Evolutionary conservation across 164 flowering plant species (phyloP).

Genomic region (Protea cynaroides): DNA sequence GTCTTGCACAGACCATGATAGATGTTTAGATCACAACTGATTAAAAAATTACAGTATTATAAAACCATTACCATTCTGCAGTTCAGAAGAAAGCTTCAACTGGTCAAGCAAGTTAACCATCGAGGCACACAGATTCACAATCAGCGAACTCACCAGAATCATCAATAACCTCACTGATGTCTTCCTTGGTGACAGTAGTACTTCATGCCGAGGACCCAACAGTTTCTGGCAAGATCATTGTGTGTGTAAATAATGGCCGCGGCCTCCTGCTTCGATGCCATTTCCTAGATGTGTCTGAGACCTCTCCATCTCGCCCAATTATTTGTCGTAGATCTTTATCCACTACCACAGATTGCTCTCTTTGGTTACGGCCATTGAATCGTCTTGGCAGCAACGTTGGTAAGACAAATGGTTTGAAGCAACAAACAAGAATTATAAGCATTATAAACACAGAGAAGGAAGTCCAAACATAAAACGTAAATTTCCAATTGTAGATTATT

Average conservation of each 20-base stretch:
- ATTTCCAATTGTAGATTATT: slow-evolving; percentile 58
- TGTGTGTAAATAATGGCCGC: slow-evolving; percentile 23
- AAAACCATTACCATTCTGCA: too few relatives aligned
- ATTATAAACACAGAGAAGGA: slow-evolving; percentile 40
- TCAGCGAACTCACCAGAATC: slow-evolving; percentile 12
- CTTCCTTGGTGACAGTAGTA: slow-evolving; percentile 19
- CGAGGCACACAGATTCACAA: slow-evolving; percentile 17
- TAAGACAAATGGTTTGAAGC: slow-evolving; percentile 40
- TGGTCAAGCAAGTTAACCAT: slow-evolving; percentile 3
- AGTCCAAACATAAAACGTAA: slow-evolving; percentile 72
- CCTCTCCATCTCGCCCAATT: slow-evolving; percentile 14
- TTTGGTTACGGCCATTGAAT: not conserved
- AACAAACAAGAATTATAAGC: slow-evolving; percentile 30
- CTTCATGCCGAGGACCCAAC: slow-evolving; percentile 41
- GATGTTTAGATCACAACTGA: too few relatives aligned
- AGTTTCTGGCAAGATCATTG: slow-evolving; percentile 7
- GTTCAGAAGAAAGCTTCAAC: too few relatives aligned
- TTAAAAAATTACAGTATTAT: too few relatives aligned
- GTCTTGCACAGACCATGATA: too few relatives aligned
- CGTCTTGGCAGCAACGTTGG: slow-evolving; percentile 13
- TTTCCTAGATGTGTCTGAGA: slow-evolving; percentile 35
- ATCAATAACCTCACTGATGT: slow-evolving; percentile 10
- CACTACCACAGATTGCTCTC: slow-evolving; percentile 1
- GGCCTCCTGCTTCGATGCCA: slow-evolving; percentile 47
- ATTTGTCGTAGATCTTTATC: not conserved